Evolutionary conservation across 805 yeast species (phyloP).

Genomic region (Nakazawaea wyomingensis): DNA sequence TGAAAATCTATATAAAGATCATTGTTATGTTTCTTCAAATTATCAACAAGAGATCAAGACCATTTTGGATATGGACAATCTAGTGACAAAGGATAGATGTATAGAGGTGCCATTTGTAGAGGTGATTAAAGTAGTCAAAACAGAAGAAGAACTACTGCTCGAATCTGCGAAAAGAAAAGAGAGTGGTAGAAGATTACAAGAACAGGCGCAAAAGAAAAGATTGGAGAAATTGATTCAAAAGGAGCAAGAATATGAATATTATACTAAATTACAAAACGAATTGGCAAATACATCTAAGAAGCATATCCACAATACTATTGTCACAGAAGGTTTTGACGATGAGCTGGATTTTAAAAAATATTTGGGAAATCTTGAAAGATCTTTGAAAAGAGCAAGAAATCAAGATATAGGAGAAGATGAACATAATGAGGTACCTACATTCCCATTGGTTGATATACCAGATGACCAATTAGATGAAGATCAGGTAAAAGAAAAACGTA

Average conservation of each 20-base stretch:
- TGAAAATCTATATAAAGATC: conserved; percentile 63
- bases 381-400: conserved; percentile 62
- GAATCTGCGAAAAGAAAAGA: conserved; percentile 80
- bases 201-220: conserved; percentile 84
- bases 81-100: conserved; percentile 68
- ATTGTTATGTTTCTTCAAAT: conserved; percentile 69
- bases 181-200: conserved; percentile 84
- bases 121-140: conserved; percentile 61
- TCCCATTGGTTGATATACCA: conserved; percentile 75
- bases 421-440: conserved; percentile 45
- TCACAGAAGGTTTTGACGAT: conserved; percentile 74
- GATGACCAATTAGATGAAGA: conserved; percentile 80
- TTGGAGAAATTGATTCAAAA: conserved; percentile 74
- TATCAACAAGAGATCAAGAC: conserved; percentile 58
- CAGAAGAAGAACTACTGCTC: conserved; percentile 73
- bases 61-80: conserved; percentile 52
- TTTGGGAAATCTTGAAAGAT: conserved; percentile 55
- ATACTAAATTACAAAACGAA: conserved; percentile 49
- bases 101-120: conserved; percentile 79
- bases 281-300: conserved; percentile 45
- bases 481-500: conserved; percentile 79
- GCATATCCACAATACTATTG: conserved; percentile 49
- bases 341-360: conserved; percentile 67
- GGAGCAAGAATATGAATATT: conserved; percentile 75
- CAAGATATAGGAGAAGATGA: conserved; percentile 59